Evolutionary conservation across 148 eudicot species (phyloP).

Genomic region (Oxyria digyna): DNA sequence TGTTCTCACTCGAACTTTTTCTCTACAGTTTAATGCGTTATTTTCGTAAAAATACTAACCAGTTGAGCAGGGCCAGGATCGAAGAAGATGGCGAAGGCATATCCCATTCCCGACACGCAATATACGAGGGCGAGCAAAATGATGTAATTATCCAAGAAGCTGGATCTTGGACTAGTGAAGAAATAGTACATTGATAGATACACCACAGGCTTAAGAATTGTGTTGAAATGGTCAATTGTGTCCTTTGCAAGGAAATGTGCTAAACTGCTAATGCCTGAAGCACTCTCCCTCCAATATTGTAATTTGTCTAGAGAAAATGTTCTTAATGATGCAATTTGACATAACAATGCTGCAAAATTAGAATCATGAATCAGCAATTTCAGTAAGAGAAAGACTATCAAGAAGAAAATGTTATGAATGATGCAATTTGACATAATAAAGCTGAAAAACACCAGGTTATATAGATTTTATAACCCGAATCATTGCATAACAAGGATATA

Average conservation of each 20-base stretch:
- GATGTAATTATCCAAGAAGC: slow-evolving; percentile 19
- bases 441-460: too few relatives aligned
- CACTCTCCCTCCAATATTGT: slow-evolving; percentile 42
- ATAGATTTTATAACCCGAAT: too few relatives aligned
- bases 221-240: slow-evolving; percentile 36
- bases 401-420: too few relatives aligned
- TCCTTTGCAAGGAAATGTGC: slow-evolving; percentile 39
- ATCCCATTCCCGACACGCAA: slow-evolving; percentile 44
- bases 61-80: slow-evolving; percentile 35
- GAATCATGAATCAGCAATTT: background rate
- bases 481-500: too few relatives aligned
- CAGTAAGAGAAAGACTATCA: background rate
- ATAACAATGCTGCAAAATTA: slow-evolving; percentile 13
- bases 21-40: too few relatives aligned
- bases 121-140: slow-evolving; percentile 32
- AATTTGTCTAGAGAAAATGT: slow-evolving; percentile 32
- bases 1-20: too few relatives aligned
- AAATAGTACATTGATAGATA: slow-evolving; percentile 44
- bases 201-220: slow-evolving; percentile 29
- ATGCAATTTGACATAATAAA: too few relatives aligned
- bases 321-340: slow-evolving; percentile 32
- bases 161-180: slow-evolving; percentile 39
- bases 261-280: slow-evolving; percentile 39
- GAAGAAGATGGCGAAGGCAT: slow-evolving; percentile 29
- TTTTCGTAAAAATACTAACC: slow-evolving; percentile 13